Percentiles rank a stretch among this genome's conserved stretches.
Evolutionary conservation across 1,139 yeast genomes (phyloP).

Genomic region (Diutina mesorugosa): DNA sequence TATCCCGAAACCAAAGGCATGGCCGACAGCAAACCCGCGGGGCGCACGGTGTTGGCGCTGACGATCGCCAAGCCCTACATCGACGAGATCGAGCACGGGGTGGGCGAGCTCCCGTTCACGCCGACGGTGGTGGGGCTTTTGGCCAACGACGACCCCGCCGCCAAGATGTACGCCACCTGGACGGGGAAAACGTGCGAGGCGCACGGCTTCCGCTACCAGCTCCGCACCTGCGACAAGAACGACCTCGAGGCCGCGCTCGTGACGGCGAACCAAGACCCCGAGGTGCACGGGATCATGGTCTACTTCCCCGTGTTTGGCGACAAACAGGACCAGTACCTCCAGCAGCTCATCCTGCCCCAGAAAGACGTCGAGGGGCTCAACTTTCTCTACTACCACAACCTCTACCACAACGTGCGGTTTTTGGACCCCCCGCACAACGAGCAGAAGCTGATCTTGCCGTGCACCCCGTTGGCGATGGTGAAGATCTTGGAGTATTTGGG

Average conservation of each 20-base stretch:
- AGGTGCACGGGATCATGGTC: conserved; percentile 90
- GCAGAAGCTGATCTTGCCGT: conserved; percentile 82
- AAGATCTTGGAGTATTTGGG: conserved; percentile 85
- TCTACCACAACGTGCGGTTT: conserved; percentile 84
- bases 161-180: conserved; percentile 91
- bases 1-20: neutral
- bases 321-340: conserved; percentile 88
- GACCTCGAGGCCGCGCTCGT: conserved; percentile 74
- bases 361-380: conserved; percentile 96
- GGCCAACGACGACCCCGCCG: conserved; percentile 92
- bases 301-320: conserved; percentile 96
- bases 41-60: conserved; percentile 78
- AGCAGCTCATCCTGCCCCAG: conserved; percentile 74
- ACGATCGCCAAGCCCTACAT: conserved; percentile 73
- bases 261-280: conserved; percentile 65
- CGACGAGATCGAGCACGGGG: conserved; percentile 55
- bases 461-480: conserved; percentile 91
- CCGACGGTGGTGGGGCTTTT: conserved; percentile 84
- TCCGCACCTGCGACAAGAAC: conserved; percentile 64
- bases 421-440: conserved; percentile 54
- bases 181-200: conserved; percentile 83
- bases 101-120: conserved; percentile 32
- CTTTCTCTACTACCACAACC: conserved; percentile 80
- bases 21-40: conserved; percentile 30
- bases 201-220: conserved; percentile 74